Percentiles rank a stretch among this genome's conserved stretches.
Evolutionary conservation across 1,284 basidiomycete genomes (phyloP).

Genomic region (Marasmius fiardii): DNA sequence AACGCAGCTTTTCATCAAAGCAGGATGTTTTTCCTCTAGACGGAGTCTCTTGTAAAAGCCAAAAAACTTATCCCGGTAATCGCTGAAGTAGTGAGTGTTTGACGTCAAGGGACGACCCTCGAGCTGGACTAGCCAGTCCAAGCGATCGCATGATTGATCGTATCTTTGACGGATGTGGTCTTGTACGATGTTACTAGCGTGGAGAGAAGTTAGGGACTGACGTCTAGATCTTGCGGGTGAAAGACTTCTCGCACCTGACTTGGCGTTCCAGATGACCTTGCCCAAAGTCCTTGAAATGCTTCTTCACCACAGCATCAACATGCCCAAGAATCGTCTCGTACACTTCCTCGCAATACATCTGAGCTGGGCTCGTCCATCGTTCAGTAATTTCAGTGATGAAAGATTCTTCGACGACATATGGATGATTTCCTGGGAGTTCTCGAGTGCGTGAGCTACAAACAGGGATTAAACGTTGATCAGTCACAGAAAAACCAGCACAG

Average conservation of each 20-base stretch:
- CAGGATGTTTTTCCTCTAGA: conserved; percentile 26
- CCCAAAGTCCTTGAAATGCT: conserved; percentile 51
- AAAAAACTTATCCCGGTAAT: conserved; percentile 58
- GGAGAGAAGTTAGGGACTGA: conserved; percentile 22
- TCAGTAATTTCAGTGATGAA: conserved; percentile 45
- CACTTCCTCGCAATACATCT: conserved; percentile 44
- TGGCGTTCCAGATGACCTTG: conserved; percentile 49
- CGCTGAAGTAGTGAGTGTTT: conserved; percentile 54
- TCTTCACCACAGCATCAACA: conserved; percentile 36
- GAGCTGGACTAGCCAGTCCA: conserved; percentile 50
- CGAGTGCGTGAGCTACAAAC: conserved; percentile 57
- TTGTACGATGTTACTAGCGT: conserved; percentile 36
- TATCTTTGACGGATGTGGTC: conserved; percentile 35
- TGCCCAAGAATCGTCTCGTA: conserved; percentile 35
- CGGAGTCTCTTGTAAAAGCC: conserved; percentile 42
- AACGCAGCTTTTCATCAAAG: conserved; percentile 23
- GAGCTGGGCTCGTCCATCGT: conserved; percentile 49
- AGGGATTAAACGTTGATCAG: background rate
- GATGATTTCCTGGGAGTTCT: conserved; percentile 63
- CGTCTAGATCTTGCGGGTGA: no score
- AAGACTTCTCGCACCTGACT: no score
- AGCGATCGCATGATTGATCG: conserved; percentile 32
- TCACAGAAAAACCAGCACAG: background rate
- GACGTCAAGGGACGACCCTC: conserved; percentile 53
- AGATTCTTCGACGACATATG: conserved; percentile 53